These are phyloP conservation scores for Blakeslea trispora DNA, from an alignment of 371 early-diverging fungal species.

Conservation along the genomic window DNA sequence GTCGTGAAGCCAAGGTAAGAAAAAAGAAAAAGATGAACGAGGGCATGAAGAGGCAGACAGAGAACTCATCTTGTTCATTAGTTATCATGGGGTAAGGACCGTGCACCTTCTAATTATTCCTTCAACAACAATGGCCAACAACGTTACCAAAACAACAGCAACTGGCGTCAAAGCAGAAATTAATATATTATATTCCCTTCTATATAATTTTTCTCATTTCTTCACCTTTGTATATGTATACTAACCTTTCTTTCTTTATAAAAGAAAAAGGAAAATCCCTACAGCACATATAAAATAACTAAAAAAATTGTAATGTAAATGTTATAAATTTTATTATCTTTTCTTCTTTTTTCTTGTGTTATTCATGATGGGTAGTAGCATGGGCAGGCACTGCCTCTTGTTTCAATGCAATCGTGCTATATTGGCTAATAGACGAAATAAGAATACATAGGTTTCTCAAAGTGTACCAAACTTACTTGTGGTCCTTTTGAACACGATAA, in stretches of 20 bases:
- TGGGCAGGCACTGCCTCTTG: neutral
- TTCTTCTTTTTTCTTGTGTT: neutral
- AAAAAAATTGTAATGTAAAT: neutral
- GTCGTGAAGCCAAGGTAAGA: conserved; percentile 62
- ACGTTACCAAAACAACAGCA: neutral
- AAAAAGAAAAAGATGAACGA: neutral
- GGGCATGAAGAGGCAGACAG: neutral
- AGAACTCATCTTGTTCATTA: conserved; percentile 3
- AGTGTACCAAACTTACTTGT: conserved; percentile 37
- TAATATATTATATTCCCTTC: neutral
- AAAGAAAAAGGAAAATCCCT: neutral
- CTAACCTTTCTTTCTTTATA: neutral
- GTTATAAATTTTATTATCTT: neutral
- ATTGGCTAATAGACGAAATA: conserved; percentile 7
- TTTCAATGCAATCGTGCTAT: conserved; percentile 13
- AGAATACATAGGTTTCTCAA: neutral
- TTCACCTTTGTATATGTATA: neutral
- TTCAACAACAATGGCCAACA: neutral
- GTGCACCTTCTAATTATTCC: conserved; percentile 32
- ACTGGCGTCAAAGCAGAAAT: neutral
- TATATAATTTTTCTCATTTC: neutral
- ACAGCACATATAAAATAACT: neutral
- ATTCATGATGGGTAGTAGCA: neutral
- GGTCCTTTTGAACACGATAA: conserved; percentile 81
- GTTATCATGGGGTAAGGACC: conserved; percentile 91